phyloP scores from a whole-genome alignment of 768 basidiomycete genomes.

The Lactifluus echinatus region DNA sequence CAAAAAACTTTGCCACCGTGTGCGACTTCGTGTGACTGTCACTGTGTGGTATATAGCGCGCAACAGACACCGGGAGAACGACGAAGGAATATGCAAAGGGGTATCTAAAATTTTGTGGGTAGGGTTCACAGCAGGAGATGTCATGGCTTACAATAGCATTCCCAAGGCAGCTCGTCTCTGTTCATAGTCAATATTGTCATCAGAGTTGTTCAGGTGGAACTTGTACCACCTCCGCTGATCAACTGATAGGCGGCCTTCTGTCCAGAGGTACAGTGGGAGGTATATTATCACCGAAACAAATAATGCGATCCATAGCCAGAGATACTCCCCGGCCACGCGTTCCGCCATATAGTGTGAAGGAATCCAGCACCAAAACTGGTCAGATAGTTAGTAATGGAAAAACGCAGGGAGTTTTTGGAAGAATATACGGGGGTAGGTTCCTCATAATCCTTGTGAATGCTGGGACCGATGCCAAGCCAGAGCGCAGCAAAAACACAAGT shows the following conservation, averaged over 20 bases:
- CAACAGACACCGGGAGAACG: constrained; percentile 34
- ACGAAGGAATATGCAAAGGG: constrained; percentile 33
- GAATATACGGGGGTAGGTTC: constrained; percentile 29
- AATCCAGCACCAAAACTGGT: constrained; percentile 39
- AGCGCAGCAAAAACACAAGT: constrained; percentile 21
- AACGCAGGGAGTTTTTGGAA: background rate
- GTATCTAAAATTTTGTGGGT: constrained; percentile 26
- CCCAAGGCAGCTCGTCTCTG: background rate
- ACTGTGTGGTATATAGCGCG: constrained; percentile 32
- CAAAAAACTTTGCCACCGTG: constrained; percentile 29
- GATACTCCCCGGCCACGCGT: constrained; percentile 32
- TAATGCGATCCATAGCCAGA: constrained; percentile 34
- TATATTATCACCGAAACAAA: constrained; percentile 29
- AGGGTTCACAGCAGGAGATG: background rate
- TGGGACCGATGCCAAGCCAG: constrained; percentile 31
- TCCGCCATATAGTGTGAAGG: constrained; percentile 25
- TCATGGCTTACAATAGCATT: constrained; percentile 24
- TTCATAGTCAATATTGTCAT: too few relatives aligned
- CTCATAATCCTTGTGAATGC: constrained; percentile 21
- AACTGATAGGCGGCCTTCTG: constrained; percentile 29
- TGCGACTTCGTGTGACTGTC: constrained; percentile 20
- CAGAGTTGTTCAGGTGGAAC: too few relatives aligned
- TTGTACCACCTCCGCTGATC: constrained; percentile 19
- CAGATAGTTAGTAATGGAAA: constrained; percentile 8
- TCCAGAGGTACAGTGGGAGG: constrained; percentile 32